Percentiles rank a stretch among this genome's conserved stretches.
These are phyloP conservation scores for Talaromyces liani DNA, from an alignment of 495 filamentous ascomycete genomes.

Conservation along the genomic window DNA sequence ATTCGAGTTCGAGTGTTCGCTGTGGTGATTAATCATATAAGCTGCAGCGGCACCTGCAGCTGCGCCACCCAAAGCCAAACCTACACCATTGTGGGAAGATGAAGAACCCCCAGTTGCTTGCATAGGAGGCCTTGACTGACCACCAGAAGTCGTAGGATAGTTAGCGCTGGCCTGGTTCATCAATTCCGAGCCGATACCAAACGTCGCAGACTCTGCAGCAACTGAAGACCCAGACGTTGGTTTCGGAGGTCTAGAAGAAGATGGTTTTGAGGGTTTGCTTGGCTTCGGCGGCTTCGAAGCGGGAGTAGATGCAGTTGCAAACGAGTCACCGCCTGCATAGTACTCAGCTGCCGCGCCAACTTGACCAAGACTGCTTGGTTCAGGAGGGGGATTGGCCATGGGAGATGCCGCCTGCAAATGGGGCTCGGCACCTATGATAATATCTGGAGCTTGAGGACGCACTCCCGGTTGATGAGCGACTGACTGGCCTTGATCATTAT, in stretches of 20 bases:
- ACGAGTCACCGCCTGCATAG: slow-evolving; percentile 19
- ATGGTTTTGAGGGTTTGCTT: slow-evolving; percentile 19
- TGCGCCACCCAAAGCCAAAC: slow-evolving; percentile 32
- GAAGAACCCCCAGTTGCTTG: neutral
- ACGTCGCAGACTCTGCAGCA: slow-evolving; percentile 18
- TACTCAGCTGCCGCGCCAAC: slow-evolving; percentile 47
- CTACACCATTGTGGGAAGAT: slow-evolving; percentile 12
- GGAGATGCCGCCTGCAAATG: slow-evolving; percentile 44
- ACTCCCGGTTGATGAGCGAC: slow-evolving; percentile 55
- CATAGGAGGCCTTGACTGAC: neutral
- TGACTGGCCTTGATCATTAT: slow-evolving; percentile 57
- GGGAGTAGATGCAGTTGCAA: slow-evolving; percentile 12
- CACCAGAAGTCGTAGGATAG: neutral
- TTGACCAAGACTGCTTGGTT: slow-evolving; percentile 42
- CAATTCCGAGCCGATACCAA: slow-evolving; percentile 19
- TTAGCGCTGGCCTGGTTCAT: slow-evolving; percentile 5
- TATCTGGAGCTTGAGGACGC: slow-evolving; percentile 42
- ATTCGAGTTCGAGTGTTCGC: slow-evolving; percentile 23
- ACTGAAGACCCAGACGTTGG: slow-evolving; percentile 16
- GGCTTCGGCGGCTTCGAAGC: slow-evolving; percentile 19
- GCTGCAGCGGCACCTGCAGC: slow-evolving; percentile 42
- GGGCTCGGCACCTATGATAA: slow-evolving; percentile 44
- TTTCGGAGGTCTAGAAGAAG: slow-evolving; percentile 11
- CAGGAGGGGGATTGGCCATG: slow-evolving; percentile 39
- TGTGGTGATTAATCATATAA: slow-evolving; percentile 39